These are phyloP conservation scores for Torulaspora globosa DNA, from an alignment of 1,139 yeast genomes.

Conservation along the genomic window DNA sequence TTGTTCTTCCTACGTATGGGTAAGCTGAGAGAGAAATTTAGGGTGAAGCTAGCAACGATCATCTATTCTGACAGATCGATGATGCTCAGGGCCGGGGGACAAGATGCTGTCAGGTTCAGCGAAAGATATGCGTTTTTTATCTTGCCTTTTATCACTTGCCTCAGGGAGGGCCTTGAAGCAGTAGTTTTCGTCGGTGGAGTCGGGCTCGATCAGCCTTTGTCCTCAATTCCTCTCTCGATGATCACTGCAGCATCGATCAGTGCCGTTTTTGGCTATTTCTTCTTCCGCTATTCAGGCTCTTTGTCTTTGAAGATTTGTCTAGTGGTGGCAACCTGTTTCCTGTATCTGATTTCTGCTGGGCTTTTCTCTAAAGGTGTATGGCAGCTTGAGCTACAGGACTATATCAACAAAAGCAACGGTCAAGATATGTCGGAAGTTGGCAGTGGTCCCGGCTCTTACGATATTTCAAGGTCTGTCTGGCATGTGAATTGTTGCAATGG, in stretches of 20 bases:
- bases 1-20: constrained; percentile 86
- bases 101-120: constrained; percentile 38
- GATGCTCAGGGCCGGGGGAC: constrained; percentile 17
- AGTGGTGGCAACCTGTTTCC: constrained; percentile 76
- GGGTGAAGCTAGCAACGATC: constrained; percentile 80
- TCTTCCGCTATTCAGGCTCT: constrained; percentile 76
- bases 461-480: constrained; percentile 76
- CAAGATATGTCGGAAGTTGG: constrained; percentile 88
- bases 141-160: constrained; percentile 76
- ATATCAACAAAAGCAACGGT: constrained; percentile 65
- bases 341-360: constrained; percentile 86
- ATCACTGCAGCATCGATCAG: constrained; percentile 69
- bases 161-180: constrained; percentile 90
- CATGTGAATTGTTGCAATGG: constrained; percentile 97
- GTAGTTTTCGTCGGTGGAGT: constrained; percentile 90
- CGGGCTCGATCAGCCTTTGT: constrained; percentile 68
- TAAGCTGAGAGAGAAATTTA: constrained; percentile 89
- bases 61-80: constrained; percentile 42
- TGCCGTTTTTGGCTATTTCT: constrained; percentile 54
- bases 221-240: constrained; percentile 81
- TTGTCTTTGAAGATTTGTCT: constrained; percentile 77
- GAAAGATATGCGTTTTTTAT: constrained; percentile 75
- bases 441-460: constrained; percentile 92
- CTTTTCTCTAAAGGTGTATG: constrained; percentile 85
- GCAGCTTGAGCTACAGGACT: constrained; percentile 75